phyloP scores from a whole-genome alignment of 164 flowering plant genomes.

The Pachysandra terminalis region DNA sequence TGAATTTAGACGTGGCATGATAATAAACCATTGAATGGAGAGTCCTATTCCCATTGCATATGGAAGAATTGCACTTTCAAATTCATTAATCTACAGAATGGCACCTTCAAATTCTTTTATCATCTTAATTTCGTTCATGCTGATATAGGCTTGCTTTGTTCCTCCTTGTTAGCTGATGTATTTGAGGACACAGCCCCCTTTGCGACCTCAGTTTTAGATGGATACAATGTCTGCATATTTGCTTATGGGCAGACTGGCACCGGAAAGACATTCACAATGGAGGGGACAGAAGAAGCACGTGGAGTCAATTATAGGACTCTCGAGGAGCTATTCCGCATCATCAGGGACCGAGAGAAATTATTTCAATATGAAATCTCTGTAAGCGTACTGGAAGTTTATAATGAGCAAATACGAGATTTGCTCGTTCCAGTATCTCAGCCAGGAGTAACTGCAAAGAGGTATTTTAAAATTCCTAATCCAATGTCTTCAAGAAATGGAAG shows the following conservation, averaged over 20 bases:
- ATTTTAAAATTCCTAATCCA: too few species aligned
- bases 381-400: slow-evolving; percentile 91
- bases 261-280: slow-evolving; percentile 98
- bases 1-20: too few species aligned
- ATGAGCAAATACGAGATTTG: slow-evolving; percentile 94
- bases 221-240: slow-evolving; percentile 96
- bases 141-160: slow-evolving; percentile 5
- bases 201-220: slow-evolving; percentile 88
- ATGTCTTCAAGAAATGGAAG: not conserved
- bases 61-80: too few species aligned
- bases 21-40: too few species aligned
- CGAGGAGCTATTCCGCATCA: slow-evolving; percentile 64
- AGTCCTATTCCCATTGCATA: too few species aligned
- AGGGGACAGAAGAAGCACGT: slow-evolving; percentile 76
- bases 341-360: slow-evolving; percentile 47
- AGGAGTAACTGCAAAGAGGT: slow-evolving; percentile 72
- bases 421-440: slow-evolving; percentile 59
- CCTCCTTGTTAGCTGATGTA: slow-evolving; percentile 48
- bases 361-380: slow-evolving; percentile 72
- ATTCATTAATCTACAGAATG: not conserved
- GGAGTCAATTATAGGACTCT: slow-evolving; percentile 95
- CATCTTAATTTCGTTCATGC: slow-evolving; percentile 2
- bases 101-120: not conserved
- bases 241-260: slow-evolving; percentile 99
- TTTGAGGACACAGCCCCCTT: slow-evolving; percentile 86